Evolutionary conservation across 306 rosid genomes (phyloP).

Genomic region (Adenanthera pavonina): DNA sequence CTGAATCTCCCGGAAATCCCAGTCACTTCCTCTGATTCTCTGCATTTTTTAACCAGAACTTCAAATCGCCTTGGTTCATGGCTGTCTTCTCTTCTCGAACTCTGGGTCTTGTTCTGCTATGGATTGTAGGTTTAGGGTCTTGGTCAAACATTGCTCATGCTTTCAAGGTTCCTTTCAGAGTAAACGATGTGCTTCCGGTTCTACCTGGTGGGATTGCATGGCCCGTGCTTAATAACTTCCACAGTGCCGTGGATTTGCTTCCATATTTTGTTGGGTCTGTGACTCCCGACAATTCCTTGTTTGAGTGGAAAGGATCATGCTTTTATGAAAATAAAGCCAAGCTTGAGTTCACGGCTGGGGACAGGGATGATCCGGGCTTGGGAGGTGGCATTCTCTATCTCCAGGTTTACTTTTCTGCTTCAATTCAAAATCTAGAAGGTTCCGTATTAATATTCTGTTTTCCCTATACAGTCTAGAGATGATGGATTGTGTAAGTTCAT

Average conservation of each 20-base stretch:
- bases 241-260: slow-evolving; percentile 90
- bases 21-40: neutral
- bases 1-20: neutral
- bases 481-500: neutral
- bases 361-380: slow-evolving; percentile 46
- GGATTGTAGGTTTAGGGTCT: slow-evolving; percentile 44
- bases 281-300: slow-evolving; percentile 62
- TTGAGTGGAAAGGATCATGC: slow-evolving; percentile 90
- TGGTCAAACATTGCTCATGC: slow-evolving; percentile 42
- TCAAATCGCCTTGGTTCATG: slow-evolving; percentile 30
- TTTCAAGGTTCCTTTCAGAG: slow-evolving; percentile 71
- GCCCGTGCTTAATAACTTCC: slow-evolving; percentile 90
- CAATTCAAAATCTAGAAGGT: neutral
- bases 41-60: neutral
- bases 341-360: slow-evolving; percentile 60
- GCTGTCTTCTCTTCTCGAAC: slow-evolving; percentile 10
- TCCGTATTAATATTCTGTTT: neutral
- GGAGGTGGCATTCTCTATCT: slow-evolving; percentile 90
- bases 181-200: slow-evolving; percentile 86
- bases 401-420: slow-evolving; percentile 54
- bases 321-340: slow-evolving; percentile 73
- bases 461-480: neutral
- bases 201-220: slow-evolving; percentile 83
- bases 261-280: slow-evolving; percentile 87
- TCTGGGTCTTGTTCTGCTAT: slow-evolving; percentile 33